A percentile compares a stretch with the other conserved stretches of the same genome.
Evolutionary conservation across 1,284 basidiomycete species (phyloP).

Genomic region (Cryptococcus depauperatus): DNA sequence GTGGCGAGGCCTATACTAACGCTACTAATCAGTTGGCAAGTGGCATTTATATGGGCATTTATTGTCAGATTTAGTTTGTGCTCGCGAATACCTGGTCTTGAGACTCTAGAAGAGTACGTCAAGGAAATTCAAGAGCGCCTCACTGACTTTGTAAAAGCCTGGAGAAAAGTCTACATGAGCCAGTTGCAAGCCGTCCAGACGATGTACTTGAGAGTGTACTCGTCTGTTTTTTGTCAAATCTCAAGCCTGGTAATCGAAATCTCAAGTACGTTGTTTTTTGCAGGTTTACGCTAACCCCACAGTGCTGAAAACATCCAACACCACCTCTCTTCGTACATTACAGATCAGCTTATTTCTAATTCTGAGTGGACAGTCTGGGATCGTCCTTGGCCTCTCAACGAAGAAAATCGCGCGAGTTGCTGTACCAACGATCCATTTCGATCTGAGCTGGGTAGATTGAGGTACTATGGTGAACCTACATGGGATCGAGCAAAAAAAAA

Average conservation of each 20-base stretch:
- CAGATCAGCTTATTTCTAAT: slow-evolving; percentile 26
- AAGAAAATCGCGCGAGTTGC: slow-evolving; percentile 32
- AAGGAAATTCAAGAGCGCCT: background rate
- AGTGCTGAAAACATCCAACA: slow-evolving; percentile 38
- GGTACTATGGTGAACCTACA: slow-evolving; percentile 26
- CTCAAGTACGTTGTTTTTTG: slow-evolving; percentile 23
- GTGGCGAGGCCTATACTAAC: background rate
- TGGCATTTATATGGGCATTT: slow-evolving; percentile 41
- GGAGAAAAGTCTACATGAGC: slow-evolving; percentile 30
- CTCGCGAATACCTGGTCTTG: slow-evolving; percentile 26
- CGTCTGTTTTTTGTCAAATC: slow-evolving; percentile 35
- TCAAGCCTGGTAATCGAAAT: slow-evolving; percentile 27
- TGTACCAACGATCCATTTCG: slow-evolving; percentile 24
- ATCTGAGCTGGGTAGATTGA: slow-evolving; percentile 26
- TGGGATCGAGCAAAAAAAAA: slow-evolving; percentile 21
- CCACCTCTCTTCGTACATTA: slow-evolving; percentile 34
- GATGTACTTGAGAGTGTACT: slow-evolving; percentile 39
- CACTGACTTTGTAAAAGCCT: slow-evolving; percentile 21
- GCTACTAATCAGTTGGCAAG: slow-evolving; percentile 34
- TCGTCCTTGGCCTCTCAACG: slow-evolving; percentile 35
- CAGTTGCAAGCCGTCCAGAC: slow-evolving; percentile 38
- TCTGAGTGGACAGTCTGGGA: slow-evolving; percentile 43
- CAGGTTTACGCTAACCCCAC: background rate
- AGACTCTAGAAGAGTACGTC: slow-evolving; percentile 37
- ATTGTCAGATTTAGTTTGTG: slow-evolving; percentile 36